phyloP scores from a whole-genome alignment of 768 basidiomycete species.

The Amanita polypyramis region DNA sequence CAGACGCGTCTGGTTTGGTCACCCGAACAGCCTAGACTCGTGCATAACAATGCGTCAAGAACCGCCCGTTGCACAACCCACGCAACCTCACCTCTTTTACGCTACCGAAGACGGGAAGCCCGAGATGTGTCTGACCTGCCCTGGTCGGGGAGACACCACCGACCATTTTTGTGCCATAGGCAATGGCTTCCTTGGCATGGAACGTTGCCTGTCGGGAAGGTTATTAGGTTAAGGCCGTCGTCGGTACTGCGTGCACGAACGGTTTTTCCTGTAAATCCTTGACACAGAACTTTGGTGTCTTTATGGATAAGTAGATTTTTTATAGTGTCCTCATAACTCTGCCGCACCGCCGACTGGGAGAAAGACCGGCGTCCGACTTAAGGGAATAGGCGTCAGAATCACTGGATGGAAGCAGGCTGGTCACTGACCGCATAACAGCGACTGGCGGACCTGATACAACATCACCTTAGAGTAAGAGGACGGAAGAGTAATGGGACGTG shows the following conservation, averaged over 20 bases:
- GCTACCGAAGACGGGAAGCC: slow-evolving; percentile 86
- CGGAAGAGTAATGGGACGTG: not conserved
- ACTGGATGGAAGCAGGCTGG: not conserved
- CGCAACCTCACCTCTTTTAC: slow-evolving; percentile 70
- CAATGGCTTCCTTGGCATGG: slow-evolving; percentile 88
- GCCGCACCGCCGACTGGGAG: slow-evolving; percentile 64
- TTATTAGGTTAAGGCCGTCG: not conserved
- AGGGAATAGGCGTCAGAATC: slow-evolving; percentile 5
- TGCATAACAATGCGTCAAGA: slow-evolving; percentile 5
- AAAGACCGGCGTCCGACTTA: slow-evolving; percentile 70
- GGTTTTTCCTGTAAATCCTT: slow-evolving; percentile 93
- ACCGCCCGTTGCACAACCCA: not conserved
- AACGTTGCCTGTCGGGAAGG: slow-evolving; percentile 69
- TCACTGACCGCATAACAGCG: slow-evolving; percentile 40
- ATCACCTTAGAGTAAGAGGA: slow-evolving; percentile 22
- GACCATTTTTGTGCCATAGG: slow-evolving; percentile 95
- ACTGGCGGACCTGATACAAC: slow-evolving; percentile 54
- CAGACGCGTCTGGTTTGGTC: slow-evolving; percentile 82
- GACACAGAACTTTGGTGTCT: slow-evolving; percentile 90
- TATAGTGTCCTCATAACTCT: slow-evolving; percentile 81
- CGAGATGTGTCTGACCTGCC: slow-evolving; percentile 91
- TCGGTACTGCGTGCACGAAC: slow-evolving; percentile 29
- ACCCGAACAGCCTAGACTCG: slow-evolving; percentile 72
- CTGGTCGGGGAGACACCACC: slow-evolving; percentile 97
- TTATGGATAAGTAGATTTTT: slow-evolving; percentile 87